Evolutionary conservation across 331 rosid genomes (phyloP).

Genomic region (Erythrophleum ivorense): DNA sequence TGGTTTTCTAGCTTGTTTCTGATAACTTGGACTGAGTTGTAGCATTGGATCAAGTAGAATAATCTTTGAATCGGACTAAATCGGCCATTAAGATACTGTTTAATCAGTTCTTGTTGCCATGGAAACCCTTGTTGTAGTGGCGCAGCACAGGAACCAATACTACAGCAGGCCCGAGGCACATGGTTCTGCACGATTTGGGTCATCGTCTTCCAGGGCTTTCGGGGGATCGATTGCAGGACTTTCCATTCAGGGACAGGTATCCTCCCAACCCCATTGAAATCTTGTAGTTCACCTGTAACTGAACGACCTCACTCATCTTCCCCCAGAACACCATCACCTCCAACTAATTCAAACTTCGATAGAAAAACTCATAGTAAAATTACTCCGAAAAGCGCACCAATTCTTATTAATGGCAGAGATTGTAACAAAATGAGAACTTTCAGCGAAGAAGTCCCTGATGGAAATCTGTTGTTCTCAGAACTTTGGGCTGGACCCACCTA

Average conservation of each 20-base stretch:
- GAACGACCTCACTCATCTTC: conserved; percentile 37
- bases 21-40: conserved; percentile 39
- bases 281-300: conserved; percentile 45
- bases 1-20: conserved; percentile 40
- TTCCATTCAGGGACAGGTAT: conserved; percentile 72
- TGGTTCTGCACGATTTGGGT: conserved; percentile 56
- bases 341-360: conserved; percentile 37
- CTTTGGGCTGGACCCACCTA: conserved; percentile 98
- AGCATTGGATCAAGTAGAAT: conserved; percentile 49
- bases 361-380: conserved; percentile 23
- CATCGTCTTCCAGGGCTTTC: conserved; percentile 56
- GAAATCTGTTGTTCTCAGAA: conserved; percentile 66
- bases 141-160: conserved; percentile 74
- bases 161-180: conserved; percentile 52
- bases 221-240: conserved; percentile 71
- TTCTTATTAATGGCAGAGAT: conserved; percentile 52
- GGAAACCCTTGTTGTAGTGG: conserved; percentile 83
- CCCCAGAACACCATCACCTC: conserved; percentile 53
- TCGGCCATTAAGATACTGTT: conserved; percentile 9
- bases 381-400: conserved; percentile 56
- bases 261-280: conserved; percentile 67
- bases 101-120: conserved; percentile 43
- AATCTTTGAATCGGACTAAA: background rate
- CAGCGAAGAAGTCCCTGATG: conserved; percentile 43
- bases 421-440: conserved; percentile 44